These are phyloP conservation scores for Penicillium maclennaniae DNA, from an alignment of 495 filamentous ascomycete genomes.

Conservation along the genomic window DNA sequence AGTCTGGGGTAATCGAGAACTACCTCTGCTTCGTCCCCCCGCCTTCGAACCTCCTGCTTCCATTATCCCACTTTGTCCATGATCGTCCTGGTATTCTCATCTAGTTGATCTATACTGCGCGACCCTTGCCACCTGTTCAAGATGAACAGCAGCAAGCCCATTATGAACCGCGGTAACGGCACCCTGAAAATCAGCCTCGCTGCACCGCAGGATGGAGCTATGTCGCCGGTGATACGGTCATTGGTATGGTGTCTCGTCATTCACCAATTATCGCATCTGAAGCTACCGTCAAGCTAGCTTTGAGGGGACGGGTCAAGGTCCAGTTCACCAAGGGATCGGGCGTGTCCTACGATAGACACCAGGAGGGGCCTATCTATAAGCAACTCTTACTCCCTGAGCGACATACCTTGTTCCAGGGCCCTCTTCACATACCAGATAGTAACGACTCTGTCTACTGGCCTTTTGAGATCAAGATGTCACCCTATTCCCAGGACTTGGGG, in stretches of 20 bases:
- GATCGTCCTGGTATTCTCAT: neutral
- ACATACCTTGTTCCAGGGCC: neutral
- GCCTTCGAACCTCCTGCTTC: neutral
- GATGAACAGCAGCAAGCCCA: neutral
- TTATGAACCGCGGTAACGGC: neutral
- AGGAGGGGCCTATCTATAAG: neutral
- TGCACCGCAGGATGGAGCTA: slow-evolving; percentile 10
- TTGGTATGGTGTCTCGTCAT: slow-evolving; percentile 12
- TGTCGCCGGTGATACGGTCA: slow-evolving; percentile 15
- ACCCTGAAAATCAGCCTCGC: slow-evolving; percentile 12
- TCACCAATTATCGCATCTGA: slow-evolving; percentile 10
- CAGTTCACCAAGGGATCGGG: neutral
- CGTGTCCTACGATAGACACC: neutral
- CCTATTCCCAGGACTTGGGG: neutral
- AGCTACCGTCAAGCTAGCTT: slow-evolving; percentile 5
- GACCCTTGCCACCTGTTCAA: neutral
- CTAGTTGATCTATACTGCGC: neutral
- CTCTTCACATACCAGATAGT: neutral
- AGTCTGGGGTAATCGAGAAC: neutral
- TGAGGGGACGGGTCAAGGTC: neutral
- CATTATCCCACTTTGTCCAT: neutral
- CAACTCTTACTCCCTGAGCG: neutral
- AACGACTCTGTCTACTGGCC: neutral
- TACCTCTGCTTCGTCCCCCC: neutral
- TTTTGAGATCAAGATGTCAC: neutral